Evolutionary conservation across 305 asterid genomes (phyloP).

Genomic region (Fraxinus nigra): DNA sequence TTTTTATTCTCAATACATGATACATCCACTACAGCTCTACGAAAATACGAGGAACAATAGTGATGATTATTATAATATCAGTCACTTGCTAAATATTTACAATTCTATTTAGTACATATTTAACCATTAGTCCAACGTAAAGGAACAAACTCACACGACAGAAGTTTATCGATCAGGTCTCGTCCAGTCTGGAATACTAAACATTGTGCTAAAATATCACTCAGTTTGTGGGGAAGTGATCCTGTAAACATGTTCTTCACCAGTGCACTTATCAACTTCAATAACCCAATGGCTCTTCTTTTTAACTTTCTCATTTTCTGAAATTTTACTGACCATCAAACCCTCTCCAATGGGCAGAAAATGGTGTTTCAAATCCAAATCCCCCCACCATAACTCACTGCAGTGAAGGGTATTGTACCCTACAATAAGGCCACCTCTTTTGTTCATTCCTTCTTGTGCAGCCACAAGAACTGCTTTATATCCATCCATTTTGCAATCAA

Average conservation of each 20-base stretch:
- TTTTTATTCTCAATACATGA: neutral
- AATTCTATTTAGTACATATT: neutral
- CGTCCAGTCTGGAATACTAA: neutral
- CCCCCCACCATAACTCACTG: neutral
- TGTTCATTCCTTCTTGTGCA: slow-evolving; percentile 16
- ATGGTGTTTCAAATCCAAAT: slow-evolving; percentile 19
- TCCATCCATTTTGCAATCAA: slow-evolving; percentile 32
- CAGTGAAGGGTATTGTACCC: slow-evolving; percentile 32
- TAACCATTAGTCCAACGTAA: neutral
- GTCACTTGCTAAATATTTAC: neutral
- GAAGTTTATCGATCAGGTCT: neutral
- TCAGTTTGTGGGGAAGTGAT: neutral
- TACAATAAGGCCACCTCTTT: slow-evolving; percentile 21
- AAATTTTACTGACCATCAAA: slow-evolving; percentile 22
- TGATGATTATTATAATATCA: neutral
- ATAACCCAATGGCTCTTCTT: slow-evolving; percentile 31
- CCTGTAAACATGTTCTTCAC: slow-evolving; percentile 36
- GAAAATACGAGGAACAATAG: neutral
- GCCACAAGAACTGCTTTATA: slow-evolving; percentile 15
- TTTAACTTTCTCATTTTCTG: neutral
- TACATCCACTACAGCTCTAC: neutral
- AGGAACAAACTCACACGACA: neutral
- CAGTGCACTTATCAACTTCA: slow-evolving; percentile 23
- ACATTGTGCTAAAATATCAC: neutral
- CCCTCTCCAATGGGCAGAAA: slow-evolving; percentile 38